phyloP scores from a whole-genome alignment of 2,329 filamentous ascomycete genomes.

The Rhexocercosporidium sp. region DNA sequence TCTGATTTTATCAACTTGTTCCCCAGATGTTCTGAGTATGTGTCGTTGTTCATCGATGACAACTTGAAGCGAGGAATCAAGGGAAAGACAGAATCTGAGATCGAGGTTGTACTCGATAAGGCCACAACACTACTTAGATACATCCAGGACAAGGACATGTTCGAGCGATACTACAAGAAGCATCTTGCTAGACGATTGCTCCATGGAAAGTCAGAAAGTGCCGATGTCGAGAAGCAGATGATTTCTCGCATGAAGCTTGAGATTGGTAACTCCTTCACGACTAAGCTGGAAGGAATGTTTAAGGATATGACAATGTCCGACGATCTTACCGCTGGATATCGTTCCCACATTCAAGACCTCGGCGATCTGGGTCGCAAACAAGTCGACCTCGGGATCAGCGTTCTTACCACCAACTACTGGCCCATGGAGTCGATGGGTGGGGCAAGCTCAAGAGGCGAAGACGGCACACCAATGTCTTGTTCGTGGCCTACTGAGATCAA shows the following conservation, averaged over 20 bases:
- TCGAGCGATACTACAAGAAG: slow-evolving; percentile 98
- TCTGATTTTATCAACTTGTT: slow-evolving; percentile 95
- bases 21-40: slow-evolving; percentile 81
- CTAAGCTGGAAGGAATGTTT: slow-evolving; percentile 96
- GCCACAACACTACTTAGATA: slow-evolving; percentile 88
- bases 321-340: slow-evolving; percentile 80
- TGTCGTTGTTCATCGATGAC: slow-evolving; percentile 96
- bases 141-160: slow-evolving; percentile 89
- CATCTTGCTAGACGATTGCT: slow-evolving; percentile 88
- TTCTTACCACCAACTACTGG: slow-evolving; percentile 95
- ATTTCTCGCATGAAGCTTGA: slow-evolving; percentile 97
- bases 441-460: slow-evolving; percentile 56
- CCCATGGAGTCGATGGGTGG: slow-evolving; percentile 84
- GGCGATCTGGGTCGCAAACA: slow-evolving; percentile 61
- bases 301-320: slow-evolving; percentile 90
- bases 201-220: slow-evolving; percentile 86
- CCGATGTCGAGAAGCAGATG: slow-evolving; percentile 94
- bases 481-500: slow-evolving; percentile 78
- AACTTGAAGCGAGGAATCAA: slow-evolving; percentile 93
- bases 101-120: slow-evolving; percentile 85
- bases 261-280: slow-evolving; percentile 90
- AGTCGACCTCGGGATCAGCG: slow-evolving; percentile 81
- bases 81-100: slow-evolving; percentile 87
- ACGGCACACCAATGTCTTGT: slow-evolving; percentile 56
- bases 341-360: slow-evolving; percentile 63